These are phyloP conservation scores for Aspergillus versicolor DNA, from an alignment of 2,329 filamentous ascomycete species.

Conservation along the genomic window DNA sequence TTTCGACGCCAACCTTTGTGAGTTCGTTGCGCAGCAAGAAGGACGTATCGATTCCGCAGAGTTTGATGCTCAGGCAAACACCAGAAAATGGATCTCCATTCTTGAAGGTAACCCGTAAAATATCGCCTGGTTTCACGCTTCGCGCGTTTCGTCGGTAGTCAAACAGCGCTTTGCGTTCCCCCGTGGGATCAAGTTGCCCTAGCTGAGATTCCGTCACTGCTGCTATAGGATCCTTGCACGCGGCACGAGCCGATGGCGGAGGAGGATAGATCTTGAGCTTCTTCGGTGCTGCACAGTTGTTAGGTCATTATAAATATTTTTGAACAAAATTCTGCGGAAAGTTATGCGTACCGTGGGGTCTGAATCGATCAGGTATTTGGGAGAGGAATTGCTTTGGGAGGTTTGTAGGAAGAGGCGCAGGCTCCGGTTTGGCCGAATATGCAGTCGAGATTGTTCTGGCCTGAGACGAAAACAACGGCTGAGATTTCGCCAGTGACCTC, in stretches of 20 bases:
- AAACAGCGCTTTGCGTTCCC: constrained; percentile 79
- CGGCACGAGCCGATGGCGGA: constrained; percentile 33
- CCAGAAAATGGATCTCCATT: constrained; percentile 87
- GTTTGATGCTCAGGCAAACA: constrained; percentile 81
- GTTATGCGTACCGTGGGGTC: constrained; percentile 36
- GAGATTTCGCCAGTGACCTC: constrained; percentile 57
- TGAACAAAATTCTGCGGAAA: too few relatives aligned
- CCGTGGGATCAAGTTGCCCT: constrained; percentile 75
- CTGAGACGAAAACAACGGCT: constrained; percentile 56
- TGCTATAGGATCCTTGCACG: constrained; percentile 63
- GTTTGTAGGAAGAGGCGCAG: constrained; percentile 40
- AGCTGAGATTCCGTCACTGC: constrained; percentile 69
- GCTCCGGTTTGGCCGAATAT: constrained; percentile 44
- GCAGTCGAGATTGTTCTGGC: constrained; percentile 53
- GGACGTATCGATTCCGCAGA: constrained; percentile 83
- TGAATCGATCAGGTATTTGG: constrained; percentile 41
- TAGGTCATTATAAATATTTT: background rate
- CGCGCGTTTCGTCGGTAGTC: constrained; percentile 70
- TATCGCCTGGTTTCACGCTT: constrained; percentile 79
- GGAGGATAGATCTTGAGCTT: constrained; percentile 56
- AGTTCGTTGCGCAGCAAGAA: constrained; percentile 84
- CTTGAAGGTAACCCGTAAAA: constrained; percentile 83
- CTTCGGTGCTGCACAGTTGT: constrained; percentile 38
- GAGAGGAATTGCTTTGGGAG: constrained; percentile 43
- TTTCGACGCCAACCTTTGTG: constrained; percentile 85